Evolutionary conservation across 1,284 basidiomycete species (phyloP), one percentile per base, ranked within the genome.

Genomic region (Cutaneotrichosporon dermatis): DNA sequence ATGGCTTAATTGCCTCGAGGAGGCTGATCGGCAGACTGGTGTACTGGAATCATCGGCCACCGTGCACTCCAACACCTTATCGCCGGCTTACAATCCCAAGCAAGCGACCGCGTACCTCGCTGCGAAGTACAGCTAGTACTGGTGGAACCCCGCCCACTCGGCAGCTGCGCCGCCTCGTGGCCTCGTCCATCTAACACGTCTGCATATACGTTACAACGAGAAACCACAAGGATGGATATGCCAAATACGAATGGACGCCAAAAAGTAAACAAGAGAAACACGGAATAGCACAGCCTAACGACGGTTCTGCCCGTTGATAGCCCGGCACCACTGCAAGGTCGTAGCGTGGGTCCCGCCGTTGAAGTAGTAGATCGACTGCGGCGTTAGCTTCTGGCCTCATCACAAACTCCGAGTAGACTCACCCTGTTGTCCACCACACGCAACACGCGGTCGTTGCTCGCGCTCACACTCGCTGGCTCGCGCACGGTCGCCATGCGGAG

Each of bases 401-500:
- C 35, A 64, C 25, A 16, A 43, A 10, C 10, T 15, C 90, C 90
- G 25, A 39, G 13, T 25, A 64, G 25, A 25, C 65, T 64, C 51
- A 71, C 69, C 66, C 68, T 72, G 63, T 73, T 75, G 59, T 76
- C 75, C 6, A 79, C 77, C n/a, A 77, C 66, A 11, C 72, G 64
- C 70, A 85, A 71, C 67, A 90, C 85, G 33, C 61, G 60, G 44
- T 62, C 60, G 74, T 88, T 92, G 52, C 88, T 88, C 71, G 90
- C 86, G 36, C 91, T 88, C 57, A 94, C 89, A 67, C 88, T 91
- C 15, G 90, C 91, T 6, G 89, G 91, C 73, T 90, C 90, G 37
- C 87, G 86, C 59, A 90, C 77, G 0, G 89, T 93, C 75, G 90
- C 90, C 89, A 97, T 91, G 51, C 93, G 83, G 60, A 96, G 79